Evolutionary conservation across 1,139 yeast genomes (phyloP), one percentile per base, ranked within the genome.

Genomic region (Pichia cactophila): DNA sequence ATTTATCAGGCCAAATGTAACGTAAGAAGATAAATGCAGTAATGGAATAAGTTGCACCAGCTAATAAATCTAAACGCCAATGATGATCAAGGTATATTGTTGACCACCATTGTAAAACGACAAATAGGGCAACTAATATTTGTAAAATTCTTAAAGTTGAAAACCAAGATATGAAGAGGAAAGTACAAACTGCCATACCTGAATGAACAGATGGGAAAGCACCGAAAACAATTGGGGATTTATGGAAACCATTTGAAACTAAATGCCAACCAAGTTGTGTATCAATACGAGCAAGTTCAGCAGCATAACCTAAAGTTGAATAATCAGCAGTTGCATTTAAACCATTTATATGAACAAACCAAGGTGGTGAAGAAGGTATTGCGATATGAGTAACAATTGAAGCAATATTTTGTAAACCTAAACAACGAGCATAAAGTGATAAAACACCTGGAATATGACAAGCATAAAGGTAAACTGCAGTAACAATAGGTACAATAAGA

Each of bases 81-180:
- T 83, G 88, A 62, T 83, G 89, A 60, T 81, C 86, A 52, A 83
- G 65, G 58, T 83, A 83, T 64, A 83, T 81, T 14, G 88, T 81
- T 26, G 85, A 80, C 87, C 87, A 83, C 83, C 87, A 80, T 61
- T 82, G 88, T 45, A 80, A 61, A 6, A 69, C 52, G 44, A 78
- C 76, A 67, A 78, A 70, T 4, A 50, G 41, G 48, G 71, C 56
- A 49, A 73, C 68, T 33, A 63, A 50, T 17, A 62, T 43, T 33
- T 23, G 33, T 29, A 31, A 20, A 11, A 33, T 11, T 10, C 6
- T 12, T 8, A 41, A 44, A 29, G 20, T 17, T 35, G 74, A 58
- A 56, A 70, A 70, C 61, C 72, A 73, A 28, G 65, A 54, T 33
- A 72, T 58, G 56, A 70, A 73, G 50, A 70, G 67, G 47, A 68